Base-by-base conservation (phyloP, 495 filamentous ascomycete genomes). In the Penicillium macrosclerotiorum region DNA sequence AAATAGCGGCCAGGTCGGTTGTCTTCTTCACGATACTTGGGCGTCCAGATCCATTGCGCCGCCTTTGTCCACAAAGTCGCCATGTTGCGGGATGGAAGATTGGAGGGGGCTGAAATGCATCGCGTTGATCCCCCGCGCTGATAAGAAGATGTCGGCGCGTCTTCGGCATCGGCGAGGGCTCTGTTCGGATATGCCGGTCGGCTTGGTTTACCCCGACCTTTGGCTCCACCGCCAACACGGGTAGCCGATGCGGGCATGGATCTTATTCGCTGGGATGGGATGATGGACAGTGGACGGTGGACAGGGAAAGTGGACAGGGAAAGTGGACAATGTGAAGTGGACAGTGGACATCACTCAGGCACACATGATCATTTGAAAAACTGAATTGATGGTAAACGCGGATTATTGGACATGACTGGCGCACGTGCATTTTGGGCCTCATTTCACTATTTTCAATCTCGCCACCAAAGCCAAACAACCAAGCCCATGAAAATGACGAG, bases 21-120 rank as follows among this genome's bases (percentile, higher is more conserved):
- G 26, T 56, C 37, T n/a, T 55, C 54, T 19, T 57, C 51, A 14
- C 27, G 43, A 26, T 50, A 47, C 9, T 37, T 42, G 2, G 53
- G 51, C 1, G 47, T 16, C 60, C 60, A 63, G 34, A 63, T 50
- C 60, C 60, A 63, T 30, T 49, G 53, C 8, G 49, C 43, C 1
- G 44, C 40, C 35, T 47, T 32, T 9, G 46, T 55, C 55, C 59
- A 63, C 18, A 45, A 14, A n/a, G 35, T 24, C 8, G 33, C 35
- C 27, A 33, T 35, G 13, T 23, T 52, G 13, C 8, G 16, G 14
- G 0, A 9, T n/a, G 11, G 34, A 11, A 2, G 18, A 6, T 24
- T 23, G 29, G 6, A 25, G 16, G 9, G 6, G 8, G n/a, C 7
- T 8, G 19, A 17, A 30, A 27, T 17, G 29, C 14, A 34, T 27